phyloP scores from a whole-genome alignment of 768 basidiomycete genomes.

The Jaapia argillacea region DNA sequence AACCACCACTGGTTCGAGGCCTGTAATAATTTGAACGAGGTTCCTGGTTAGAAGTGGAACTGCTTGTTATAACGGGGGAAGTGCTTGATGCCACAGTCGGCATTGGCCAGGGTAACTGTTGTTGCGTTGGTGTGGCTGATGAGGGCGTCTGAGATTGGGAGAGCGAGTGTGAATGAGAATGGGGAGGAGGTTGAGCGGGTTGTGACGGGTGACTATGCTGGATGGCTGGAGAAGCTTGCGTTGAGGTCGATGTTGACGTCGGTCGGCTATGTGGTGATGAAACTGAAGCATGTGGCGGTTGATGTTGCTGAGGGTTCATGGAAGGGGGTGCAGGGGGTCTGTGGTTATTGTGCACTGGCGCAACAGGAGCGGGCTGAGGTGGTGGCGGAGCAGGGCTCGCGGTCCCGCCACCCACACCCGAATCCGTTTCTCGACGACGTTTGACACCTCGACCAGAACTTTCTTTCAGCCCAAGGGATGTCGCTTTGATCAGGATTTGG shows the following conservation, averaged over 20 bases:
- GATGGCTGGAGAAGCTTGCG: slow-evolving; percentile 39
- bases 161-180: slow-evolving; percentile 5
- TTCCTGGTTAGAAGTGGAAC: too few species aligned
- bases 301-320: too few species aligned
- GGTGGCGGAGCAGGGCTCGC: slow-evolving; percentile 10
- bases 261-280: slow-evolving; percentile 24
- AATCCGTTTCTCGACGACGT: slow-evolving; percentile 40
- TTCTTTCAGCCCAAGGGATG: slow-evolving; percentile 67
- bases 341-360: too few species aligned
- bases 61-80: slow-evolving; percentile 42
- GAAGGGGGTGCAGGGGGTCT: too few species aligned
- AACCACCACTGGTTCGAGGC: too few species aligned
- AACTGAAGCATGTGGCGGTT: too few species aligned
- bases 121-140: slow-evolving; percentile 17
- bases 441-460: slow-evolving; percentile 57
- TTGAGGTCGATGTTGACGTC: slow-evolving; percentile 29
- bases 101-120: slow-evolving; percentile 55
- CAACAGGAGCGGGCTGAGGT: too few species aligned
- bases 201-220: slow-evolving; percentile 32
- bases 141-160: slow-evolving; percentile 7
- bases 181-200: slow-evolving; percentile 9
- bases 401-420: slow-evolving; percentile 12
- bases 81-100: slow-evolving; percentile 57
- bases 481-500: slow-evolving; percentile 78
- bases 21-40: too few species aligned